Evolutionary conservation across 2,329 filamentous ascomycete genomes (phyloP).

Genomic region (Drechslera avenae): DNA sequence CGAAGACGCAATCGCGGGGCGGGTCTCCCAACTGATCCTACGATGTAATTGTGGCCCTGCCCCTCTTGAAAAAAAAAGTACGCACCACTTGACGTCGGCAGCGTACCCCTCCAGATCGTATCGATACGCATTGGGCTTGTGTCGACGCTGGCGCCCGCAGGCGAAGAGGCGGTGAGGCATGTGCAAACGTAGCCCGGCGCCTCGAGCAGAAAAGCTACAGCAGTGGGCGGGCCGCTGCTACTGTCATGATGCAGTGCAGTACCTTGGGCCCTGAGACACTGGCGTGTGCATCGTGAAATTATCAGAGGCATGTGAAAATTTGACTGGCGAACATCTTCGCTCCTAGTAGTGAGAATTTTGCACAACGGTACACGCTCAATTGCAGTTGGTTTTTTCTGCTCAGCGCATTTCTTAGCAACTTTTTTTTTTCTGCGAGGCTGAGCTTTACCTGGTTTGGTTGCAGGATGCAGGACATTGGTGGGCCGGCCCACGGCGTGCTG

Average conservation of each 20-base stretch:
- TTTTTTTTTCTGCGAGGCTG: slow-evolving; percentile 21
- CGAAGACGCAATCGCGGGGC: not conserved
- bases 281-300: slow-evolving; percentile 11
- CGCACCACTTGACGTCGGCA: slow-evolving; percentile 31
- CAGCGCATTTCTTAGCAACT: slow-evolving; percentile 1
- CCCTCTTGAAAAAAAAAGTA: slow-evolving; percentile 17
- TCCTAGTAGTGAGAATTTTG: no score
- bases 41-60: slow-evolving; percentile 18
- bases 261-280: slow-evolving; percentile 19
- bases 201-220: slow-evolving; percentile 26
- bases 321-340: not conserved
- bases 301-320: slow-evolving; percentile 1
- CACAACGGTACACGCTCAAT: not conserved
- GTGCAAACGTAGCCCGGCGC: slow-evolving; percentile 36
- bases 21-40: not conserved
- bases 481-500: slow-evolving; percentile 22
- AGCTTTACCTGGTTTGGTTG: slow-evolving; percentile 15
- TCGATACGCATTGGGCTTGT: slow-evolving; percentile 36
- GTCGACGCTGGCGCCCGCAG: slow-evolving; percentile 23
- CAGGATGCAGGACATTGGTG: slow-evolving; percentile 32
- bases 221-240: slow-evolving; percentile 32
- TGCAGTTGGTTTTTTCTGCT: not conserved
- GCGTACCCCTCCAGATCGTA: slow-evolving; percentile 34
- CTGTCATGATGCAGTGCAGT: slow-evolving; percentile 26
- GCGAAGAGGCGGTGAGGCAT: slow-evolving; percentile 45